These are phyloP conservation scores for Auricularia sp. DNA, from an alignment of 768 basidiomycete species.

Conservation along the genomic window DNA sequence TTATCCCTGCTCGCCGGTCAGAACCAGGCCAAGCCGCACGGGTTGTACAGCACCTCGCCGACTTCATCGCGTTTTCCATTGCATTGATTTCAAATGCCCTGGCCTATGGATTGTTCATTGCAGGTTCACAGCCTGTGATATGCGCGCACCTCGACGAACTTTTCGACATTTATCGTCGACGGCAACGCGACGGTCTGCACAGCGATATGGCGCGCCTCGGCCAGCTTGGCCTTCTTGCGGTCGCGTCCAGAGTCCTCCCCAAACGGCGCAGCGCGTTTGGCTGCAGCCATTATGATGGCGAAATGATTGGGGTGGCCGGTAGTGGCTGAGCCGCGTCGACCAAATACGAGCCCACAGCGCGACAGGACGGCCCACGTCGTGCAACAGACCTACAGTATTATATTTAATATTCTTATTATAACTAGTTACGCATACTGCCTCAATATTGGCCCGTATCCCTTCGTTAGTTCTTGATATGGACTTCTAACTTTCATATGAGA, in stretches of 20 bases:
- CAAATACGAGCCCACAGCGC: no score
- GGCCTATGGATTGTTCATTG: conserved; percentile 36
- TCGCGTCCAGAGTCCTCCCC: conserved; percentile 31
- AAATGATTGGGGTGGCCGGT: no score
- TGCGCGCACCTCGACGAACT: conserved; percentile 66
- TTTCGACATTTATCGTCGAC: conserved; percentile 72
- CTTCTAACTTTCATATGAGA: no score
- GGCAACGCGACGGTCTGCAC: conserved; percentile 52
- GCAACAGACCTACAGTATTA: no score
- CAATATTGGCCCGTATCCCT: no score
- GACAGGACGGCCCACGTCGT: no score
- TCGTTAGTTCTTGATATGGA: no score
- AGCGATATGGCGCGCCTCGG: conserved; percentile 53
- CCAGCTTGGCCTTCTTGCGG: conserved; percentile 61
- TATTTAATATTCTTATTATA: no score
- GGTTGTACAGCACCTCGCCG: conserved; percentile 43
- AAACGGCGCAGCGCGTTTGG: conserved; percentile 18
- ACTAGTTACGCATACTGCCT: no score
- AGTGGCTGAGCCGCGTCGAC: no score
- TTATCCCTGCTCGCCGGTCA: conserved; percentile 35
- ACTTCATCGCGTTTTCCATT: conserved; percentile 81
- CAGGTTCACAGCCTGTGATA: neutral
- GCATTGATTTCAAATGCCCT: conserved; percentile 83
- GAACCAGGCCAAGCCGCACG: neutral
- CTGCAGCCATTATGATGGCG: neutral